Conservation (phyloP, 2,329 filamentous ascomycete genomes). For the Immersiporthe knoxdaviesiana region DNA sequence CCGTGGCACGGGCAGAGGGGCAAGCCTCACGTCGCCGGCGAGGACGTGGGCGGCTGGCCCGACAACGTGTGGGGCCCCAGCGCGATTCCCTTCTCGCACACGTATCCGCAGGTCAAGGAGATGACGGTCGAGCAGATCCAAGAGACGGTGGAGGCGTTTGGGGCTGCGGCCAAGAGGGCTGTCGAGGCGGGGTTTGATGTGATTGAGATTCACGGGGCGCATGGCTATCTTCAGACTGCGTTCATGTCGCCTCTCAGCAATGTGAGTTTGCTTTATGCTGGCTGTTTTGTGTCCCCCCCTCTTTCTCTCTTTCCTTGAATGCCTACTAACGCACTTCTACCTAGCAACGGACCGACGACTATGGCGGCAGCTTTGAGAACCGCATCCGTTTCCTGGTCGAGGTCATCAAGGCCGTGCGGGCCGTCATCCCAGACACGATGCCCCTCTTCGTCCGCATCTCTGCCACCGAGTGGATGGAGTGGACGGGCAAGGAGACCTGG, state of each 20-base stretch:
- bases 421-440: slow-evolving; percentile 55
- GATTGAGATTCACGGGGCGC: slow-evolving; percentile 69
- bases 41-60: slow-evolving; percentile 59
- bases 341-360: slow-evolving; percentile 60
- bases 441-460: slow-evolving; percentile 64
- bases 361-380: slow-evolving; percentile 69
- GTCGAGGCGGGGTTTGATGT: slow-evolving; percentile 74
- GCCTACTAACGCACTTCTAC: slow-evolving; percentile 1
- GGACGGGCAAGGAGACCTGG: slow-evolving; percentile 58
- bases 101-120: slow-evolving; percentile 65
- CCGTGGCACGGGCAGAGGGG: slow-evolving; percentile 65
- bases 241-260: slow-evolving; percentile 66
- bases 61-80: slow-evolving; percentile 57
- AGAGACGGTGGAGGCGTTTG: slow-evolving; percentile 64
- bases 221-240: slow-evolving; percentile 68
- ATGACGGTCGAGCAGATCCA: slow-evolving; percentile 72
- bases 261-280: slow-evolving; percentile 36
- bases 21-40: slow-evolving; percentile 56
- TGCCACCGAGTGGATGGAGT: slow-evolving; percentile 66
- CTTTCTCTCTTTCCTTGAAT: background rate
- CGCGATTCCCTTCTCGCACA: slow-evolving; percentile 61
- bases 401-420: slow-evolving; percentile 54
- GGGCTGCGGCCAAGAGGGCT: slow-evolving; percentile 60
- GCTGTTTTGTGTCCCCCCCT: background rate
- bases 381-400: slow-evolving; percentile 64